phyloP scores from a whole-genome alignment of 805 yeast genomes.

The Brettanomyces sp. region DNA sequence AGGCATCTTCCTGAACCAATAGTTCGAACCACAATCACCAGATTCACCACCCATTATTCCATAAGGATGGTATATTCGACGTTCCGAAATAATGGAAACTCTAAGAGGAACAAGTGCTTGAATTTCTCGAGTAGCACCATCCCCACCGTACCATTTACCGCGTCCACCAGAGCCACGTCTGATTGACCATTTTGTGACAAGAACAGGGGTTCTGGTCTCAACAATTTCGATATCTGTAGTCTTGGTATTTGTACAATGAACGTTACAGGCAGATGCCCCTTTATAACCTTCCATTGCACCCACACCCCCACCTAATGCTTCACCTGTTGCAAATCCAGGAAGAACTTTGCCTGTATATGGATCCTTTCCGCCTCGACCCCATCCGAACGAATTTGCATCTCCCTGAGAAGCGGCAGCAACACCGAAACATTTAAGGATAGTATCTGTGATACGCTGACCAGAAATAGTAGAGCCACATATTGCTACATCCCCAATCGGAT shows the following conservation, averaged over 20 bases:
- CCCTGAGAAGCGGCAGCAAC: conserved; percentile 53
- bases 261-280: conserved; percentile 40
- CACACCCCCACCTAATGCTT: conserved; percentile 46
- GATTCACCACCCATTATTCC: conserved; percentile 64
- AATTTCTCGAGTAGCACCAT: conserved; percentile 37
- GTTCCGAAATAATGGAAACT: conserved; percentile 32
- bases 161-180: conserved; percentile 40
- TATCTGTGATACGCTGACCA: conserved; percentile 47
- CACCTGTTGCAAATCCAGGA: conserved; percentile 45
- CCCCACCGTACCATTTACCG: conserved; percentile 37
- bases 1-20: conserved; percentile 18
- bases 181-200: conserved; percentile 35
- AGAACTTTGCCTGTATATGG: conserved; percentile 27
- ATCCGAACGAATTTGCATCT: conserved; percentile 48
- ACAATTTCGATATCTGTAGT: conserved; percentile 47
- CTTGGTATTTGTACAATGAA: conserved; percentile 46
- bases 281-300: conserved; percentile 41
- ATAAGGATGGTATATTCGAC: conserved; percentile 42
- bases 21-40: conserved; percentile 38
- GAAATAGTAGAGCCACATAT: conserved; percentile 48
- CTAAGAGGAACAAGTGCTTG: conserved; percentile 24
- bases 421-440: conserved; percentile 42
- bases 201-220: conserved; percentile 42
- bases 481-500: conserved; percentile 39
- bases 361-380: conserved; percentile 39